phyloP scores from a whole-genome alignment of 169 alveolate species.

The Eimeria necatrix region DNA sequence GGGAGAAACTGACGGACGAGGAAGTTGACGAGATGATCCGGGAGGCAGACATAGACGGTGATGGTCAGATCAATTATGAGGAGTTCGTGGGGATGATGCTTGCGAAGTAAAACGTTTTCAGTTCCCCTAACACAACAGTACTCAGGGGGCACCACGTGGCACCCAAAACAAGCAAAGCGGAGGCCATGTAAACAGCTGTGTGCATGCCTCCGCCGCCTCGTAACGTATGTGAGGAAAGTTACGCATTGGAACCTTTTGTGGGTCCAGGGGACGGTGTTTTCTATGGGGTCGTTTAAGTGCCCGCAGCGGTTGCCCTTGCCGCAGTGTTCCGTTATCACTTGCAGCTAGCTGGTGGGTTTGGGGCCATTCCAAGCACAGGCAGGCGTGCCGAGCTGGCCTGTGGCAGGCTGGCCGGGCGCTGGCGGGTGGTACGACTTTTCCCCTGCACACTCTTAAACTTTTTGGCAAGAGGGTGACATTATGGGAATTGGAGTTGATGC shows the following conservation, averaged over 20 bases:
- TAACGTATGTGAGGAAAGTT: not conserved
- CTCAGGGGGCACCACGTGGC: constrained; percentile 41
- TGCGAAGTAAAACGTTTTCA: constrained; percentile 90
- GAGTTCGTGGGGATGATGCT: constrained; percentile 99
- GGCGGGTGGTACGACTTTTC: not conserved
- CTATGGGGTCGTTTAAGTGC: not conserved
- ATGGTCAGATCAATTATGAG: constrained; percentile 99
- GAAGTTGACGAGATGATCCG: constrained; percentile 99
- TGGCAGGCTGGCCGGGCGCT: not conserved
- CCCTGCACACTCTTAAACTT: constrained; percentile 47
- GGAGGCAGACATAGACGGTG: constrained; percentile 99
- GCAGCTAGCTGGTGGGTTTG: constrained; percentile 41
- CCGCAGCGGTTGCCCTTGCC: constrained; percentile 36
- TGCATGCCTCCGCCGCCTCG: not conserved
- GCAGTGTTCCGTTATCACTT: constrained; percentile 56
- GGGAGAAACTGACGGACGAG: constrained; percentile 99
- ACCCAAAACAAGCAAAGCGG: constrained; percentile 37
- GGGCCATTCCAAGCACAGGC: constrained; percentile 15
- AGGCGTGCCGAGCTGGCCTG: constrained; percentile 39
- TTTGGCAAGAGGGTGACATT: constrained; percentile 35
- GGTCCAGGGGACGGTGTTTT: not conserved
- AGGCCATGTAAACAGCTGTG: constrained; percentile 19
- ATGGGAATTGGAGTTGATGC: constrained; percentile 17
- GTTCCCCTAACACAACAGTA: not conserved
- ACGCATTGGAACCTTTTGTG: not conserved